A percentile compares a stretch with the other conserved stretches of the same genome.
These are phyloP conservation scores for Leucaena leucocephala DNA, from an alignment of 306 rosid genomes.

Conservation along the genomic window DNA sequence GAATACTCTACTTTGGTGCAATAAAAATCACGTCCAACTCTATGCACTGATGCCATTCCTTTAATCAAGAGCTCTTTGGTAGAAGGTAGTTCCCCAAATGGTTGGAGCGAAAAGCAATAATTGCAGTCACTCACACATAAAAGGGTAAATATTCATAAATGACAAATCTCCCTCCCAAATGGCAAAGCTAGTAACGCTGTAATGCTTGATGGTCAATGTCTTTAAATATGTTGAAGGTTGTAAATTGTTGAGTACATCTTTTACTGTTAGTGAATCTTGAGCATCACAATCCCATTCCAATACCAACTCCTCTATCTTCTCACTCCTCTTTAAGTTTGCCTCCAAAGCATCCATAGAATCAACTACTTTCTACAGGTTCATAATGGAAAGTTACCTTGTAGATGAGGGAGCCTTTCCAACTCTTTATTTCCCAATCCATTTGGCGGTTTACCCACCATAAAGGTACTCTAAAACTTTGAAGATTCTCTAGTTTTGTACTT, in stretches of 20 bases:
- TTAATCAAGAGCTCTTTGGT: conserved; percentile 3
- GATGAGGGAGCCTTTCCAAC: conserved; percentile 3
- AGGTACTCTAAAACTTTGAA: conserved; percentile 24
- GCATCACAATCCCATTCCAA: conserved; percentile 9
- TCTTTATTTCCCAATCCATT: conserved; percentile 7
- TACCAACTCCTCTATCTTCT: neutral
- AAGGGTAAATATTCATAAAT: neutral
- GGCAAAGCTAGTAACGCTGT: neutral
- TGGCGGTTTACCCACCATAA: neutral
- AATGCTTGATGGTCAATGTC: neutral
- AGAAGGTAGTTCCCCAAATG: conserved; percentile 22
- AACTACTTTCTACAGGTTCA: conserved; percentile 9
- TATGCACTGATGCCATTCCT: neutral
- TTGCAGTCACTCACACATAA: conserved; percentile 11
- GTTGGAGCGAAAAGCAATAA: neutral
- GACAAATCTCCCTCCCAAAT: conserved; percentile 27
- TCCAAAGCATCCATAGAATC: conserved; percentile 6
- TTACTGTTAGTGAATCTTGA: neutral
- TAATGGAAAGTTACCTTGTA: conserved; percentile 22
- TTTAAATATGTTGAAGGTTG: conserved; percentile 24
- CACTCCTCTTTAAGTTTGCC: conserved; percentile 6
- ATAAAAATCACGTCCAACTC: neutral
- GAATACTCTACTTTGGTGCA: neutral
- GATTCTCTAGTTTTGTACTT: neutral
- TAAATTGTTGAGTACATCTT: conserved; percentile 18